Percentiles rank a stretch among this genome's conserved stretches.
Evolutionary conservation across 208 protist species (phyloP).

Genomic region (Naegleria gruberi): DNA sequence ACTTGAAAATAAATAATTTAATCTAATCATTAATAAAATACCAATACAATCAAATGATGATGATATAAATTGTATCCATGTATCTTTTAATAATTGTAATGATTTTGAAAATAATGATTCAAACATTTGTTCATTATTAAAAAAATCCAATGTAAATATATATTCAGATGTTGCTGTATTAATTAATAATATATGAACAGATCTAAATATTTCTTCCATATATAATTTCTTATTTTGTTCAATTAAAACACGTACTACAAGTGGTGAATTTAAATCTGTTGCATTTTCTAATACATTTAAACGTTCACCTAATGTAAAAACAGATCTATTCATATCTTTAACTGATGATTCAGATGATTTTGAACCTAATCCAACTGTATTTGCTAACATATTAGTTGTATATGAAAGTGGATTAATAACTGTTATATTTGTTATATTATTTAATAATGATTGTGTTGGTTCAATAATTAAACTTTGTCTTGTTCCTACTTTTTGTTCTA

Average conservation of each 20-base stretch:
- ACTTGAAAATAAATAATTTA: neutral
- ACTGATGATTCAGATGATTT: neutral
- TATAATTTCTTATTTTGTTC: conserved; percentile 1
- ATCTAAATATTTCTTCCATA: conserved; percentile 1
- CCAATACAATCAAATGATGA: neutral
- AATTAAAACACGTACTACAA: neutral
- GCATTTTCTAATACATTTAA: neutral
- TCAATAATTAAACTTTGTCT: neutral
- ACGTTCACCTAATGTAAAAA: neutral
- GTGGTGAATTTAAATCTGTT: neutral
- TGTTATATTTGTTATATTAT: neutral
- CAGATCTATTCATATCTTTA: neutral
- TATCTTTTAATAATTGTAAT: neutral
- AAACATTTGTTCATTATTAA: neutral
- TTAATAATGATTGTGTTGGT: neutral
- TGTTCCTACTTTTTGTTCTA: neutral
- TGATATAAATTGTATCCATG: neutral
- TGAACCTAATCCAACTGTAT: neutral
- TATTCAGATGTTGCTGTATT: conserved; percentile 9
- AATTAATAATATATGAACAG: neutral
- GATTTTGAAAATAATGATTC: neutral
- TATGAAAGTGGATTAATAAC: neutral
- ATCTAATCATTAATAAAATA: neutral
- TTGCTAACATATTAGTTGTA: neutral
- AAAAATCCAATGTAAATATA: neutral